A percentile compares a stretch with the other conserved stretches of the same genome.
Conservation (phyloP, 2,329 filamentous ascomycete species). For the Penicillium olsonii region DNA sequence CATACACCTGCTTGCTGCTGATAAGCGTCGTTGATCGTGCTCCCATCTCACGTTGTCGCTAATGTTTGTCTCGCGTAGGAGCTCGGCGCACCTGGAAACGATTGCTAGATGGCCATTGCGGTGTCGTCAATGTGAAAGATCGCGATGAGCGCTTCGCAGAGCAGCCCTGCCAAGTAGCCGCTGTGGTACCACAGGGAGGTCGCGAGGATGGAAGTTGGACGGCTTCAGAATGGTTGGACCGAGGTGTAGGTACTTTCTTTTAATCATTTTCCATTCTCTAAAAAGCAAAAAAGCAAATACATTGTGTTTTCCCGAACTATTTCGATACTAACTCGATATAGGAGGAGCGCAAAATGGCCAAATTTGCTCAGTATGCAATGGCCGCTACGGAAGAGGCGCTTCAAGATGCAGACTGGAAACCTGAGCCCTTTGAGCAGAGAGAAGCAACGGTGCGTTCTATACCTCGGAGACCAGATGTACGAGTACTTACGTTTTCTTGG, state of each 20-base stretch:
- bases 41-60: neutral
- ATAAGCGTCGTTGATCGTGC: neutral
- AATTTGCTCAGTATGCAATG: slow-evolving; percentile 87
- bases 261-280: neutral
- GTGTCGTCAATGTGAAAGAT: slow-evolving; percentile 71
- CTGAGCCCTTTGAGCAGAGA: slow-evolving; percentile 60
- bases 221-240: slow-evolving; percentile 46
- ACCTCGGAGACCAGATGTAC: slow-evolving; percentile 1
- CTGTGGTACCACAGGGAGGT: slow-evolving; percentile 68
- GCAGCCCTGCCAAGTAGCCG: slow-evolving; percentile 83
- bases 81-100: slow-evolving; percentile 76
- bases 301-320: neutral
- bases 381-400: slow-evolving; percentile 85
- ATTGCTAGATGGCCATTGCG: slow-evolving; percentile 76
- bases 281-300: no score
- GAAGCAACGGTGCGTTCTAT: slow-evolving; percentile 65
- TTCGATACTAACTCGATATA: slow-evolving; percentile 25
- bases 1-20: neutral
- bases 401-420: slow-evolving; percentile 75
- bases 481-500: neutral
- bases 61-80: slow-evolving; percentile 46
- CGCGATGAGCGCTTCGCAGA: slow-evolving; percentile 66
- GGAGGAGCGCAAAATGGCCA: slow-evolving; percentile 79
- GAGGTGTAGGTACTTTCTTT: slow-evolving; percentile 35
- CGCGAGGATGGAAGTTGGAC: slow-evolving; percentile 47